Evolutionary conservation across 73 alveolate species (phyloP).

Genomic region (Symbiodinium natans): DNA sequence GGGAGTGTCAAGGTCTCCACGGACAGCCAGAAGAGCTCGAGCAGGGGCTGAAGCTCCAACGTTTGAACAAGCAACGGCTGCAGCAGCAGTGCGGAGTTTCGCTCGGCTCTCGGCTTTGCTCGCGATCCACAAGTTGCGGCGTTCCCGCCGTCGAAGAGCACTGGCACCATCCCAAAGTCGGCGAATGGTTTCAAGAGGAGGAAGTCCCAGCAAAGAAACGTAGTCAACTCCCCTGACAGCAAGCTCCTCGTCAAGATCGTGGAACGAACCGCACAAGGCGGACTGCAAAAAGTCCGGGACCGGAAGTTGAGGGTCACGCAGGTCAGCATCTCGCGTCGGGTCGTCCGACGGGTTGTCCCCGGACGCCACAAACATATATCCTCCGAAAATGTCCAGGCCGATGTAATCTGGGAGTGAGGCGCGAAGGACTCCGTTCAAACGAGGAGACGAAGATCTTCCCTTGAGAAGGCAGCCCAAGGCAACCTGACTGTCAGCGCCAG

Average conservation of each 20-base stretch:
- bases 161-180: not conserved
- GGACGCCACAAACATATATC: not conserved
- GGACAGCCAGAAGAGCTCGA: too few relatives aligned
- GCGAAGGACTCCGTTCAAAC: not conserved
- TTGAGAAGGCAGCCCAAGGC: not conserved
- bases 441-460: not conserved
- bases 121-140: not conserved
- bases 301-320: not conserved
- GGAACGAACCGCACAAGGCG: not conserved
- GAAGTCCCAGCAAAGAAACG: not conserved
- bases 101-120: not conserved
- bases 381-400: not conserved
- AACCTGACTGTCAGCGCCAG: not conserved
- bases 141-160: not conserved
- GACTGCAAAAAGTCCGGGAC: not conserved
- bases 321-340: not conserved
- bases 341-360: conserved; percentile 5
- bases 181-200: not conserved
- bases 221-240: not conserved
- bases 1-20: too few relatives aligned
- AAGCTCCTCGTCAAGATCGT: not conserved
- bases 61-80: too few relatives aligned
- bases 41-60: too few relatives aligned
- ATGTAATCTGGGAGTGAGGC: not conserved
- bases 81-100: too few relatives aligned